Percentiles rank a stretch among this genome's conserved stretches.
Evolutionary conservation across 176 grass and related monocot species (phyloP).

Genomic region (Avena insularis): DNA sequence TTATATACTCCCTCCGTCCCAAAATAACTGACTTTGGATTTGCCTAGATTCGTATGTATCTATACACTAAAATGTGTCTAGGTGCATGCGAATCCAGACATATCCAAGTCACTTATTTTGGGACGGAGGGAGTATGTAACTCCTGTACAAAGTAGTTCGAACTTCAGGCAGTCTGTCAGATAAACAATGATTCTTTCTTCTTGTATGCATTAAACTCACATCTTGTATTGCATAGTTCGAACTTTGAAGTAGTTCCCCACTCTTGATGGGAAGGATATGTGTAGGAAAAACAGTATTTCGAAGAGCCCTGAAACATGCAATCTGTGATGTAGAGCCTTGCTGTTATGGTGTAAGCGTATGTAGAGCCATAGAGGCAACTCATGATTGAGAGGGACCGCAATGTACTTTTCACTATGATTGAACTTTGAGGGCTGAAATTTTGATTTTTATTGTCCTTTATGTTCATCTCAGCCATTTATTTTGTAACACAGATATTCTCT

Average conservation of each 20-base stretch:
- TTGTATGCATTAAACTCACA: neutral
- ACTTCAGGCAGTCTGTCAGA: conserved; percentile 6
- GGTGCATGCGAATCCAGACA: no score
- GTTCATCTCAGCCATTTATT: neutral
- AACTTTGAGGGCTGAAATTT: neutral
- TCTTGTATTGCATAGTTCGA: conserved; percentile 13
- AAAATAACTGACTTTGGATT: no score
- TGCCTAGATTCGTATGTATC: no score
- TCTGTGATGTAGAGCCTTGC: neutral
- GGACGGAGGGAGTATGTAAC: neutral
- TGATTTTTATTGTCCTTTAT: neutral
- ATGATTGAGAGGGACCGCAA: neutral
- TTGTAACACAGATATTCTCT: neutral
- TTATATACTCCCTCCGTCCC: neutral
- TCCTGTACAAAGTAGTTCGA: neutral
- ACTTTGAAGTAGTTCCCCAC: neutral
- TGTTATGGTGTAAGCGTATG: neutral
- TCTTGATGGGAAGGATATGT: neutral
- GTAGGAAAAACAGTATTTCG: conserved; percentile 4
- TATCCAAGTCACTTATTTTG: no score
- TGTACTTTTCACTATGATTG: conserved; percentile 24
- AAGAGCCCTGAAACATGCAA: neutral
- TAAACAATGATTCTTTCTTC: neutral
- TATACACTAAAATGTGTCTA: no score
- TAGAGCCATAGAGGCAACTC: neutral